A percentile compares a stretch with the other conserved stretches of the same genome.
Evolutionary conservation across 495 filamentous ascomycete species (phyloP).

Genomic region (Podospora anserina): DNA sequence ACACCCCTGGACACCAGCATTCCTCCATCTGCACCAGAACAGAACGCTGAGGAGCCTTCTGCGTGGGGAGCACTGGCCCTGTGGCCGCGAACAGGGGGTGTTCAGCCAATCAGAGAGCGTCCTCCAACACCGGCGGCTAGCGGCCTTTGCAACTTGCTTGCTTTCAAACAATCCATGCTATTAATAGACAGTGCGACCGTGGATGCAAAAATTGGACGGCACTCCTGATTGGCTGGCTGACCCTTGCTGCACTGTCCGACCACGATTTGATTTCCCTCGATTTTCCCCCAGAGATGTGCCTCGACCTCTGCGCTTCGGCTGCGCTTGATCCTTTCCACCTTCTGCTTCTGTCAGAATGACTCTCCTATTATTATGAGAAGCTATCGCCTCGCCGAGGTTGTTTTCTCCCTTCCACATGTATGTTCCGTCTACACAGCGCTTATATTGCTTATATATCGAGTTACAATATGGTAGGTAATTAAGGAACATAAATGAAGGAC

Average conservation of each 20-base stretch:
- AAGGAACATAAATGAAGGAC: not conserved
- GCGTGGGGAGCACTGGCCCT: slow-evolving; percentile 6
- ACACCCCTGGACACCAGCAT: slow-evolving; percentile 7
- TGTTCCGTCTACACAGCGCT: slow-evolving; percentile 9
- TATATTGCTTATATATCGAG: not conserved
- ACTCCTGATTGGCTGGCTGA: slow-evolving; percentile 23
- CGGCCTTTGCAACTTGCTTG: slow-evolving; percentile 28
- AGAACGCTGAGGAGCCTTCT: not conserved
- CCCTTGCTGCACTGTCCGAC: slow-evolving; percentile 14
- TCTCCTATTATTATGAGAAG: not conserved
- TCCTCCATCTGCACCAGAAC: not conserved
- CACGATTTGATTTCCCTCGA: slow-evolving; percentile 12
- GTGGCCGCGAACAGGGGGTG: slow-evolving; percentile 28
- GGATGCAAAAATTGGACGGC: slow-evolving; percentile 27
- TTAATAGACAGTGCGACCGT: slow-evolving; percentile 32
- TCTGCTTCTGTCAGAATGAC: not conserved
- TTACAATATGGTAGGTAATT: too few species aligned
- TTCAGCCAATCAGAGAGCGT: not conserved
- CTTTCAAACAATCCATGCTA: slow-evolving; percentile 34
- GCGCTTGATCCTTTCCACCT: not conserved
- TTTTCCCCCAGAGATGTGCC: not conserved
- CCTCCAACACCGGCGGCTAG: slow-evolving; percentile 30
- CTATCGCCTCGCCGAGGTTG: not conserved
- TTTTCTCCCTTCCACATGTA: not conserved
- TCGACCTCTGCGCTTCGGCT: not conserved